Conservation (phyloP, 2,329 filamentous ascomycete genomes). For the Fonsecaea erecta region DNA sequence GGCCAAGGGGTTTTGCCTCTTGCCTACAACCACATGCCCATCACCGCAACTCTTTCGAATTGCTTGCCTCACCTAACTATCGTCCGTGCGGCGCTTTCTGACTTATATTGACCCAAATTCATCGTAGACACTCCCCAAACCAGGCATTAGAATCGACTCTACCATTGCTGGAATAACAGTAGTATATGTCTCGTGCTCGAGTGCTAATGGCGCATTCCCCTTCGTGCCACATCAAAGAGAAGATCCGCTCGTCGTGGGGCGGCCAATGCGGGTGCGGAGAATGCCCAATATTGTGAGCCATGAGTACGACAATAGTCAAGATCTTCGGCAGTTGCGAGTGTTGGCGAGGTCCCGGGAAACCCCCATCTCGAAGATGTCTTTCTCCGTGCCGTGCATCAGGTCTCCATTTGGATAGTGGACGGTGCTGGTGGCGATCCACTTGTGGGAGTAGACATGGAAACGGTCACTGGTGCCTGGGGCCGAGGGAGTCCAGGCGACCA, state of each 20-base stretch:
- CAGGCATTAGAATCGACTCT: too few species aligned
- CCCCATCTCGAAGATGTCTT: slow-evolving; percentile 12
- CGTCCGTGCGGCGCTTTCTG: slow-evolving; percentile 23
- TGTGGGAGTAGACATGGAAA: neutral
- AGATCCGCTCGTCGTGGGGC: slow-evolving; percentile 20
- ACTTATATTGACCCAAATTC: too few species aligned
- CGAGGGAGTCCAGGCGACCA: neutral
- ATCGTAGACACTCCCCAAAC: too few species aligned
- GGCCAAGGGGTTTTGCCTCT: neutral
- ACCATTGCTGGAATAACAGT: too few species aligned
- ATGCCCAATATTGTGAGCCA: slow-evolving; percentile 17
- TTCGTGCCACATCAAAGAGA: slow-evolving; percentile 1
- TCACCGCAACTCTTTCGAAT: slow-evolving; percentile 1
- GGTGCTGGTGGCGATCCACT: neutral
- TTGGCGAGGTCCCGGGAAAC: slow-evolving; percentile 19
- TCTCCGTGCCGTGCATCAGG: neutral
- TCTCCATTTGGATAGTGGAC: slow-evolving; percentile 18
- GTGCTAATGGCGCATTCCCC: too few species aligned
- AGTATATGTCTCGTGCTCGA: too few species aligned
- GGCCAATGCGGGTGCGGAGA: slow-evolving; percentile 22
- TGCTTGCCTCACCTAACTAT: slow-evolving; percentile 24
- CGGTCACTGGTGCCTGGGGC: neutral
- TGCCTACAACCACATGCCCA: neutral
- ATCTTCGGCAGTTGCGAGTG: slow-evolving; percentile 28
- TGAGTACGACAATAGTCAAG: neutral